Evolutionary conservation across 202 grass and related monocot species (phyloP), one percentile per base, ranked within the genome.

Genomic region (Carex arenaria): DNA sequence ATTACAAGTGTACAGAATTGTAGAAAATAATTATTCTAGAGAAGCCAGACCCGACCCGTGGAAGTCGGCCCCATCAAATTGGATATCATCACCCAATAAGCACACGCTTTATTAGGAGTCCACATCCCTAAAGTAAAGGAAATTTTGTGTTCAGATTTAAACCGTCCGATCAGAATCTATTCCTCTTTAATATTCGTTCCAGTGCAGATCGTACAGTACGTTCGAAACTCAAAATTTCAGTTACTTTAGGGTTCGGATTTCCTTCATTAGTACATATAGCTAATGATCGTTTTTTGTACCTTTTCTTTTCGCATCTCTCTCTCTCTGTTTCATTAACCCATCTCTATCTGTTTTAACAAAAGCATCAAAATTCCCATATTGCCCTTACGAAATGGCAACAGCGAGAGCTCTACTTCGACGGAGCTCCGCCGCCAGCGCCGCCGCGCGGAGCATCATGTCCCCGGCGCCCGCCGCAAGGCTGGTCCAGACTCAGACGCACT

Each of bases 361-460:
- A 31, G 15, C 11, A 63, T 22, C 54, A 22, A 26, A 83, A 54
- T 22, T 47, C 34, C 61, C 36, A 63, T 78, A 77, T 28, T 32
- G 64, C 51, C 71, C 49, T 61, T 73, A 69, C 85, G 49, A 86
- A 52, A 98, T 98, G 93, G 93, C 91, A 84, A 85, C 95, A 75
- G 92, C 89, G 45, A 83, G 83, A 75, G 85, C 85, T 72, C 89
- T 95, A 32, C 87, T 93, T 78, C 95, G 93, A 86, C 95, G 92
- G 54, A 79, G 87, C 84, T 83, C 79, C 15, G 62, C 47, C 13
- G 78, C 87, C 54, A 32, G 6, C 51, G 64, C 86, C 51, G 82
- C 82, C 54, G 78, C 87, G 26, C 87, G 89, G 64, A 85, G 59
- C 30, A 67, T 94, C 43, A 82, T 94, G 47, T 88, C 89, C 1